Conservation (phyloP, 371 early-diverging fungal species). For the Syncephalastrum contaminatum region DNA sequence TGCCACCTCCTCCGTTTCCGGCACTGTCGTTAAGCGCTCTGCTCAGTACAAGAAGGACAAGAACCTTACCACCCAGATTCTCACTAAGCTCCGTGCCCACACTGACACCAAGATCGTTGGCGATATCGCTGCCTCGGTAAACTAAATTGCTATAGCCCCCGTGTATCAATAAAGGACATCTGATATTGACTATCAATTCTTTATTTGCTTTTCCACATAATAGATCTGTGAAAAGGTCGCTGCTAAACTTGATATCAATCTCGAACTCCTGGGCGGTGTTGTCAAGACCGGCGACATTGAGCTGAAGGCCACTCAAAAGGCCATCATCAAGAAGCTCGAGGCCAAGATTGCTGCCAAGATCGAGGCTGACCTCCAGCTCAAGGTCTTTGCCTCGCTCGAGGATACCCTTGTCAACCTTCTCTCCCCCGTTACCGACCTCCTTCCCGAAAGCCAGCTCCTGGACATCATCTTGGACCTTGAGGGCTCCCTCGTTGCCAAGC, state of each 20-base stretch:
- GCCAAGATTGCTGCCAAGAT: conserved; percentile 23
- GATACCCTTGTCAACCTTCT: conserved; percentile 13
- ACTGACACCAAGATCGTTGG: conserved; percentile 7
- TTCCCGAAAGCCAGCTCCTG: conserved; percentile 21
- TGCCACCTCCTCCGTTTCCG: conserved; percentile 2
- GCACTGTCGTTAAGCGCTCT: neutral
- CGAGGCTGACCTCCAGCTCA: conserved; percentile 15
- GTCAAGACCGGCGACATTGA: conserved; percentile 15
- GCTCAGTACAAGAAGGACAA: too few relatives aligned
- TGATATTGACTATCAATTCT: conserved; percentile 2
- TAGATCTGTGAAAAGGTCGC: conserved; percentile 14
- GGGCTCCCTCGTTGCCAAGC: conserved; percentile 5
- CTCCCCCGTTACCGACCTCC: conserved; percentile 2
- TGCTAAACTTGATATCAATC: conserved; percentile 12
- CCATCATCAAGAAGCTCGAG: conserved; percentile 26
- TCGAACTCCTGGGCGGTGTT: conserved; percentile 19
- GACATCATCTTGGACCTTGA: conserved; percentile 22
- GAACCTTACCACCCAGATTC: neutral
- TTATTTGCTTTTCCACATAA: neutral
- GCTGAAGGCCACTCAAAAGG: conserved; percentile 17
- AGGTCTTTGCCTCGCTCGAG: conserved; percentile 18
- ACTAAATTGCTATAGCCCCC: neutral
- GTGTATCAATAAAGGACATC: neutral
- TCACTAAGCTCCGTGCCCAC: conserved; percentile 7
- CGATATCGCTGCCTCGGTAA: conserved; percentile 24